Percentiles rank a stretch among this genome's conserved stretches.
Conservation (phyloP, 148 eudicot species). For the Rhododendron ovatum region DNA sequence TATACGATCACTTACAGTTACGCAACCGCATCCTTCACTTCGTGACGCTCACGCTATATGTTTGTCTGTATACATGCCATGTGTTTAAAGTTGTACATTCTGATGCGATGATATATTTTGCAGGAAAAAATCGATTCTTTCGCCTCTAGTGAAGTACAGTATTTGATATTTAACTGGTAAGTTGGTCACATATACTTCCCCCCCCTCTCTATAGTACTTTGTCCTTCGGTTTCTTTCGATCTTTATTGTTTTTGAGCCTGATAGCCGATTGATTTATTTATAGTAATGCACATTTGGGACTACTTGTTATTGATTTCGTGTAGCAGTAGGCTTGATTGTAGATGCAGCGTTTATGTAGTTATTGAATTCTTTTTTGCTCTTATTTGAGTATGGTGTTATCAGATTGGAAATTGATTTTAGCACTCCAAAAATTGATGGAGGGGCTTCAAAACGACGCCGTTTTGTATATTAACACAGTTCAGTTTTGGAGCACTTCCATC, state of each 20-base stretch:
- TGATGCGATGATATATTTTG: background rate
- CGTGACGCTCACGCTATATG: background rate
- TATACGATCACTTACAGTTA: background rate
- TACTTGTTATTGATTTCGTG: background rate
- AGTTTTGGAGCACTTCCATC: too few species aligned
- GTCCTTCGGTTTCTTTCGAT: background rate
- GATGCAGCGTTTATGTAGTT: background rate
- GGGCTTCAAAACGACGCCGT: too few species aligned
- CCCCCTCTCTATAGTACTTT: background rate
- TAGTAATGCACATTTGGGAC: background rate
- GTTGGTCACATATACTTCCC: background rate
- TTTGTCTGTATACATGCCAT: background rate
- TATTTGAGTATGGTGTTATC: background rate
- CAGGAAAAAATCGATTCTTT: background rate
- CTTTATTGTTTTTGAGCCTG: background rate
- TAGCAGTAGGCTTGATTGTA: background rate
- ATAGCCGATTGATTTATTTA: background rate
- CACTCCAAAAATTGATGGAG: too few species aligned
- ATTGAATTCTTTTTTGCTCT: background rate
- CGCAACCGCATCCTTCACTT: background rate
- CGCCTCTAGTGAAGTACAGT: background rate
- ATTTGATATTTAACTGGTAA: background rate
- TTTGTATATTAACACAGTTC: too few species aligned
- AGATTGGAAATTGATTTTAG: background rate
- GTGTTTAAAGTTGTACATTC: background rate